phyloP scores from a whole-genome alignment of 331 rosid genomes.

The Quercus lobata region DNA sequence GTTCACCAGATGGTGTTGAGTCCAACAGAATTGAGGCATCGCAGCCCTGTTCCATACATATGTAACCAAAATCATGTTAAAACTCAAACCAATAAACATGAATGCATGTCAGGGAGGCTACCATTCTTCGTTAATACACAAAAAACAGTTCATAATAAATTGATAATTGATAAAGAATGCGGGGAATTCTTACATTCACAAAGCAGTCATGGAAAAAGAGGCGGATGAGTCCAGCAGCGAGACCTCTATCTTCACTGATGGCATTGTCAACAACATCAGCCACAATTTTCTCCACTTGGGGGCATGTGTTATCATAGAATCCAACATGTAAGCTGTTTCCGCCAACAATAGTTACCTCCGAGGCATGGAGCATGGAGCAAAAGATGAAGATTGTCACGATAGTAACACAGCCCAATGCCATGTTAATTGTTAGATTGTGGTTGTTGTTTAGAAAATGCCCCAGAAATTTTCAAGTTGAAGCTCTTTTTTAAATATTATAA shows the following conservation, averaged over 20 bases:
- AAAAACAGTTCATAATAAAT: neutral
- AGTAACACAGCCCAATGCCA: neutral
- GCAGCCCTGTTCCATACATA: conserved; percentile 51
- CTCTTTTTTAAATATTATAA: neutral
- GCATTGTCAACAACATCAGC: neutral
- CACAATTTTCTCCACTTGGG: conserved; percentile 43
- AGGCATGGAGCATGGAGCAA: neutral
- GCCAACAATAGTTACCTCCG: neutral
- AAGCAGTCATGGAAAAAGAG: conserved; percentile 75
- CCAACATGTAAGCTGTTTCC: conserved; percentile 17
- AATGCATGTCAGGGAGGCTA: neutral
- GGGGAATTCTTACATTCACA: conserved; percentile 41
- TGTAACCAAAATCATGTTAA: neutral
- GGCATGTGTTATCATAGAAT: conserved; percentile 39
- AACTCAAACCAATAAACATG: neutral
- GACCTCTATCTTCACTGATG: conserved; percentile 9
- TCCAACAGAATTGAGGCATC: conserved; percentile 78
- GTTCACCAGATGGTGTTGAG: conserved; percentile 11
- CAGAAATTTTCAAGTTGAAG: neutral
- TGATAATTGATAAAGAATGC: neutral
- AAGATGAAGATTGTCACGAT: conserved; percentile 2
- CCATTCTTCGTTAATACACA: neutral
- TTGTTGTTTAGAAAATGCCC: neutral
- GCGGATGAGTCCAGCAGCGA: conserved; percentile 42
- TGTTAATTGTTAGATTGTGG: neutral